Evolutionary conservation across 345 rosid genomes (phyloP), one percentile per base, ranked within the genome.

Genomic region (Syzygium grande): DNA sequence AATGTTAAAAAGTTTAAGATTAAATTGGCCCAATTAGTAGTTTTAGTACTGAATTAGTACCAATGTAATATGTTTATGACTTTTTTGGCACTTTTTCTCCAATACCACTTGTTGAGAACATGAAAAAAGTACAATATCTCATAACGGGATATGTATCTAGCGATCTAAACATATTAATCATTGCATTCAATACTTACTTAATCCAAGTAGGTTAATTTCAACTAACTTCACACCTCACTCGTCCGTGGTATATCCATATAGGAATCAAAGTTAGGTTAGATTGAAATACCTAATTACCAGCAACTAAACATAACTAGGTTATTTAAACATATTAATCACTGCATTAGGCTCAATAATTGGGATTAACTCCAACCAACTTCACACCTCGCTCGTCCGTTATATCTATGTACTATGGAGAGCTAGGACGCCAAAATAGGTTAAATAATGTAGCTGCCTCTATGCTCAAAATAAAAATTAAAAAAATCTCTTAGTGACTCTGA

Each of bases 31-130:
- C 29, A 65, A 65, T 29, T 65, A 15, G 29, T 14, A 29, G 0
- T 5, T 30, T 65, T 65, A 16, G 0, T 1, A 16, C 0, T 16
- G 1, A 16, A 65, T 65, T 16, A 4, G 16, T 22, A 65, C 5
- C 1, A 1, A 0, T 65, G 30, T 1, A 30, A 30, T 30, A 65
- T 1, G 17, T 65, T 65, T 65, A 30, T 2, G 17, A 16, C 22
- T 65, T 65, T 9, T 65, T 30, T 30, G 0, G 46, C 6, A 43
- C 46, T 43, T 43, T 43, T 43, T 7, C 49, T 73, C 25, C 9
- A 19, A 41, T 73, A 73, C 2, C 49, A 17, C 49, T 73, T 19
- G 46, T 73, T 19, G 80, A 38, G 80, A 34, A 73, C 1, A 13
- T 34, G 7, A 38, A 19, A 34, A 68, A 73, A 19, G 43, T 38